Percentiles rank a stretch among this genome's conserved stretches.
phyloP scores from a whole-genome alignment of 495 filamentous ascomycete species.

The Neurospora sp. region DNA sequence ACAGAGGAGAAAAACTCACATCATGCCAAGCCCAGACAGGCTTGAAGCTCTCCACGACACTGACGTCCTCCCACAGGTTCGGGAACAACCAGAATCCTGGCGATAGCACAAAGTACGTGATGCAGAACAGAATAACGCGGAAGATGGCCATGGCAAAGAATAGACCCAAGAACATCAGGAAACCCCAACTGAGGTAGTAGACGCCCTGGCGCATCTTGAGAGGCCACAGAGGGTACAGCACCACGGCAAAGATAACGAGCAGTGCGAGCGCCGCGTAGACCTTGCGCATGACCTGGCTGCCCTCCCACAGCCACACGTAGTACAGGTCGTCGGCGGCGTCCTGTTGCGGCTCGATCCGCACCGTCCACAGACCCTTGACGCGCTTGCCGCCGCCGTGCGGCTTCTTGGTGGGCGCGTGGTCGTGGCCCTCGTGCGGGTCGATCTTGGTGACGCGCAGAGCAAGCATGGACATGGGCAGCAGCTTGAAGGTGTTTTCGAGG shows the following conservation, averaged over 20 bases:
- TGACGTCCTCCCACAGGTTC: conserved; percentile 97
- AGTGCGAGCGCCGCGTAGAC: conserved; percentile 79
- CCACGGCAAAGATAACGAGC: conserved; percentile 69
- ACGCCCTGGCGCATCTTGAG: conserved; percentile 82
- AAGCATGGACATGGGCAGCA: conserved; percentile 90
- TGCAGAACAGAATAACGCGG: conserved; percentile 85
- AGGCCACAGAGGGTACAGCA: conserved; percentile 96
- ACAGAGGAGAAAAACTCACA: conserved; percentile 41
- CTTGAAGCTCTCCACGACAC: conserved; percentile 95
- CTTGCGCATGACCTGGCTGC: conserved; percentile 85
- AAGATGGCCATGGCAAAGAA: conserved; percentile 99
- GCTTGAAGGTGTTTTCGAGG: conserved; percentile 87
- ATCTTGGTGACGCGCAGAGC: conserved; percentile 83
- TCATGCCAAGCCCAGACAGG: conserved; percentile 98
- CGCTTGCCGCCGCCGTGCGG: conserved; percentile 50
- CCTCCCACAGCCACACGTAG: conserved; percentile 96
- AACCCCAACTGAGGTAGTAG: conserved; percentile 94
- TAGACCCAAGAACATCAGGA: conserved; percentile 80
- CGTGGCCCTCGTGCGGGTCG: conserved; percentile 65
- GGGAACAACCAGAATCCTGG: conserved; percentile 97
- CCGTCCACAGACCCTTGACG: conserved; percentile 91
- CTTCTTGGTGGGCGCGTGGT: conserved; percentile 49
- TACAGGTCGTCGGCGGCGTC: conserved; percentile 83
- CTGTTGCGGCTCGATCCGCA: conserved; percentile 94
- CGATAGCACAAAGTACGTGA: conserved; percentile 74